phyloP scores from a whole-genome alignment of 2,329 filamentous ascomycete genomes.

The Diaporthe sp. region DNA sequence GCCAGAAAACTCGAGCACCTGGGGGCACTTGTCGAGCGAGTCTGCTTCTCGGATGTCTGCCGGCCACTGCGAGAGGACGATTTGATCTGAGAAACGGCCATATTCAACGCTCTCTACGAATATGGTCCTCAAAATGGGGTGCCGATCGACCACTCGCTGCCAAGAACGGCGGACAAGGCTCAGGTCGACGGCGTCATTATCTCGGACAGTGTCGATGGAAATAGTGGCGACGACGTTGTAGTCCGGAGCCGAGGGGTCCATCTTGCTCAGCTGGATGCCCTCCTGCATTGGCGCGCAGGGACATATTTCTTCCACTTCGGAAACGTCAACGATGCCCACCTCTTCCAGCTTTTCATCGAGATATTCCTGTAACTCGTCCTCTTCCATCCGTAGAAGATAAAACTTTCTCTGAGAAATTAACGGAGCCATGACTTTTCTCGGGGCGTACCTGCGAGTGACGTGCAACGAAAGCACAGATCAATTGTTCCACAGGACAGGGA shows the following conservation, averaged over 20 bases:
- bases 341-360: background rate
- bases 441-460: background rate
- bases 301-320: conserved; percentile 1
- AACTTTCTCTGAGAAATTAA: background rate
- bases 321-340: background rate
- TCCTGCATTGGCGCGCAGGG: background rate
- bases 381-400: background rate
- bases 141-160: conserved; percentile 60
- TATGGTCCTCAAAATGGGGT: conserved; percentile 62
- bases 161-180: conserved; percentile 50
- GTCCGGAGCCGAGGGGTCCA: background rate
- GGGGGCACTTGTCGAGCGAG: conserved; percentile 53
- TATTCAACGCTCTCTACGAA: conserved; percentile 65
- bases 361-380: background rate
- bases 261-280: conserved; percentile 6
- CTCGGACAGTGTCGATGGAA: background rate
- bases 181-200: background rate
- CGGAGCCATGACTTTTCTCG: background rate
- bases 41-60: conserved; percentile 68
- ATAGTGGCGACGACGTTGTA: background rate
- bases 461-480: background rate
- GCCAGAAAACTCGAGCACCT: conserved; percentile 45
- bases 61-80: conserved; percentile 61
- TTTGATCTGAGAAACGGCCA: conserved; percentile 62
- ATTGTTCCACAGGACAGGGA: background rate